A percentile compares a stretch with the other conserved stretches of the same genome.
phyloP scores from a whole-genome alignment of 176 grass and related monocot genomes.

The Oryza nivara region DNA sequence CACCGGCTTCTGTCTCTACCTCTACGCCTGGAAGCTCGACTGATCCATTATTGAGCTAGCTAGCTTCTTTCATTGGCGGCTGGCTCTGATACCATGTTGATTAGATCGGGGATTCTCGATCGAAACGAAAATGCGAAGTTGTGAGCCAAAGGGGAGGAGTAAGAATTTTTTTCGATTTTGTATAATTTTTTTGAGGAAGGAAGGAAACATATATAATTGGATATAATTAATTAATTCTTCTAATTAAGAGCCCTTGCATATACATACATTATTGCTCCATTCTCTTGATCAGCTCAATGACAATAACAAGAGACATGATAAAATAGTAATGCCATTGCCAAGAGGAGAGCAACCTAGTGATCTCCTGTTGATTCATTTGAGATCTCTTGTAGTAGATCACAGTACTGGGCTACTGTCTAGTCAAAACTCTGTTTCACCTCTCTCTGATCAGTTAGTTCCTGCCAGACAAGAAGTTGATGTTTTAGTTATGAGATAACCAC shows the following conservation, averaged over 20 bases:
- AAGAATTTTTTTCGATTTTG: slow-evolving; percentile 38
- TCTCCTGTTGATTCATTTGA: not conserved
- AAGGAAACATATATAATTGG: slow-evolving; percentile 19
- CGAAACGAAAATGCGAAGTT: not conserved
- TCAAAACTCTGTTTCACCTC: not conserved
- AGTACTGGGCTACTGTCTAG: not conserved
- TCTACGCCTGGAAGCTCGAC: slow-evolving; percentile 90
- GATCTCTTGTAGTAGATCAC: not conserved
- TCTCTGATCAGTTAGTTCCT: not conserved
- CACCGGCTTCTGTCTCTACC: slow-evolving; percentile 71
- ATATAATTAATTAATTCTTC: slow-evolving; percentile 47
- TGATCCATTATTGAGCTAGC: slow-evolving; percentile 15
- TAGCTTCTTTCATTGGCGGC: not conserved
- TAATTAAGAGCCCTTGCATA: not conserved
- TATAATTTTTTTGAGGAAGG: slow-evolving; percentile 9
- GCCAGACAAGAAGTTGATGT: not conserved
- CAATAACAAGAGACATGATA: not conserved
- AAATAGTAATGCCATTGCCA: not conserved
- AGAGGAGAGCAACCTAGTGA: not conserved
- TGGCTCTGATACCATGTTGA: not conserved
- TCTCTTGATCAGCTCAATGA: not conserved
- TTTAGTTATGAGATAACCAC: not conserved
- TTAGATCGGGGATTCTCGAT: not conserved
- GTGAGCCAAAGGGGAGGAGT: slow-evolving; percentile 25
- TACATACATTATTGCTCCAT: not conserved